These are phyloP conservation scores for Xylaria longipes DNA, from an alignment of 495 filamentous ascomycete species.

Conservation along the genomic window DNA sequence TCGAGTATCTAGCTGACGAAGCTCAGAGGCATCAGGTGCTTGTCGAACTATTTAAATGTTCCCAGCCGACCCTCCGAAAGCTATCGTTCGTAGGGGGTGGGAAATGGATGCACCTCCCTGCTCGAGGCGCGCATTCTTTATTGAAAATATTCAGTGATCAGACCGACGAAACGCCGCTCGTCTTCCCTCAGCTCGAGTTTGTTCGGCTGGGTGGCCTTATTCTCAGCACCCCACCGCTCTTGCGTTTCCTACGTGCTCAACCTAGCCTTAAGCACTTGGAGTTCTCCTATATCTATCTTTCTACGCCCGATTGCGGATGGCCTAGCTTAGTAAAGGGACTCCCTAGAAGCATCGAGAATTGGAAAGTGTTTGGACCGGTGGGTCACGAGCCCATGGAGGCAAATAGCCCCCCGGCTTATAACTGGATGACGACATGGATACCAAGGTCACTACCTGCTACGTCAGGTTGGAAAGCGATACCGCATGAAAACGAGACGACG, in stretches of 20 bases:
- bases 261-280: conserved; percentile 2
- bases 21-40: neutral
- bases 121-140: conserved; percentile 14
- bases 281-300: conserved; percentile 6
- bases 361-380: conserved; percentile 1
- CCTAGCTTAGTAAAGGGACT: conserved; percentile 9
- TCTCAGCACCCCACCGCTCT: conserved; percentile 1
- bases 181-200: conserved; percentile 9
- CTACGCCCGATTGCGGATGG: conserved; percentile 5
- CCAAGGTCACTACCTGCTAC: neutral
- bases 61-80: neutral
- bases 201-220: neutral
- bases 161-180: neutral
- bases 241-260: conserved; percentile 21
- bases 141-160: conserved; percentile 16
- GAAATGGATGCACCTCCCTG: conserved; percentile 3
- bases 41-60: conserved; percentile 15
- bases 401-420: conserved; percentile 12
- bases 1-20: conserved; percentile 3
- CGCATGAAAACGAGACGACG: neutral
- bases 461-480: conserved; percentile 10
- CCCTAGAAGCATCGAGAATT: neutral
- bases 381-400: conserved; percentile 16
- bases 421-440: conserved; percentile 14
- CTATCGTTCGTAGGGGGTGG: conserved; percentile 1